Evolutionary conservation across 768 basidiomycete species (phyloP), one percentile per base, ranked within the genome.

Genomic region (Kwoniella pini): DNA sequence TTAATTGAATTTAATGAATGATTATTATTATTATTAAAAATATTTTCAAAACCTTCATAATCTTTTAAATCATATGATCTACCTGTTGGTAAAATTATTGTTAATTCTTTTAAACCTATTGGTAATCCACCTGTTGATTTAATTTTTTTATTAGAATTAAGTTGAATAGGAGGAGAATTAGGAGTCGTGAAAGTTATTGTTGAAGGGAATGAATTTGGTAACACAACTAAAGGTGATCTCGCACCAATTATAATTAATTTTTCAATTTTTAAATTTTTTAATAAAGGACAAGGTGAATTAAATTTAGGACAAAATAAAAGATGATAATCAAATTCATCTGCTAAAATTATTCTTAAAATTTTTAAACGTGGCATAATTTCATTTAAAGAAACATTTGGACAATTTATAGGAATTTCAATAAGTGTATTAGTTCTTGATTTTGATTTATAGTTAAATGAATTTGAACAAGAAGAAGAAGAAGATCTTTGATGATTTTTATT

Each of bases 301-400:
- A 33, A 54, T 26, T 52, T 15, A 13, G 59, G 51, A 54, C 59
- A 61, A 21, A 61, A 61, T 19, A 50, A 21, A 11, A 54, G 31
- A 33, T 61, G 59, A 40, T 61, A 61, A 45, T 61, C 59, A 52
- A 33, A 61, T 31, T 27, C 51, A 21, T 61, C 59, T 15, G 52
- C 28, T n/a, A 61, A 26, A 33, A 61, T 36, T 15, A 61, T 54
- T 30, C 53, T 19, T 5, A 61, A 27, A 11, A 26, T 54, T 4
- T 31, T 30, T 9, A 61, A 24, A 9, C 52, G 19, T 3, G 59
- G 59, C 45, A 46, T 53, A 13, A 61, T 24, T 2, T 24, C 38
- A 19, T 19, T 53, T 13, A 61, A 43, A 21, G 59, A 31, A 4
- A 54, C 40, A 28, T 49, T 51, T 7, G 59, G 59, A 43, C 59